Conservation (phyloP, 768 basidiomycete species). For the Rhodocollybia butyracea region DNA sequence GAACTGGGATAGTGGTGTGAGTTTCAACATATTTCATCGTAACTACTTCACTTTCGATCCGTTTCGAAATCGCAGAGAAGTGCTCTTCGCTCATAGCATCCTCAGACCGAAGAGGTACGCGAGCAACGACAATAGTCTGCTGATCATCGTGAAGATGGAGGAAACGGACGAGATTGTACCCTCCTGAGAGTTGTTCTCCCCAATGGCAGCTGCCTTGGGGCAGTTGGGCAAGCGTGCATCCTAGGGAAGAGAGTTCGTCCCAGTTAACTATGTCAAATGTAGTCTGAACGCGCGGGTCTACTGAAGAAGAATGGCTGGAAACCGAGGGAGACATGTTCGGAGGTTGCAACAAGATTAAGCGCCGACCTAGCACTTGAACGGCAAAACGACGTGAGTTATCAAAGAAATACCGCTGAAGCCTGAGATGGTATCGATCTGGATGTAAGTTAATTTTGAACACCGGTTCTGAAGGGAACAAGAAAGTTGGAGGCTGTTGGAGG, state of each 20-base stretch:
- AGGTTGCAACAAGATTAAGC: no score
- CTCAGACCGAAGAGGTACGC: constrained; percentile 5
- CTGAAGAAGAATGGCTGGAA: background rate
- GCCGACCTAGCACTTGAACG: no score
- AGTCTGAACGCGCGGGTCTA: background rate
- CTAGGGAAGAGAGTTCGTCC: constrained; percentile 6
- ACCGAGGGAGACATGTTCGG: constrained; percentile 3
- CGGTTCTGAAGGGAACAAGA: no score
- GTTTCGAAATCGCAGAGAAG: constrained; percentile 2
- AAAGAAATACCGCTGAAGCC: no score
- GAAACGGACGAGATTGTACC: constrained; percentile 11
- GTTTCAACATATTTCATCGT: constrained; percentile 10
- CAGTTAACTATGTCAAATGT: constrained; percentile 8
- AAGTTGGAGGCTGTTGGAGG: no score
- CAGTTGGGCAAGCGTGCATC: constrained; percentile 1
- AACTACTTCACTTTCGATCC: constrained; percentile 7
- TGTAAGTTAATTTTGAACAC: no score
- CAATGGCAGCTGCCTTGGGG: constrained; percentile 5
- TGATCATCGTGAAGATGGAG: constrained; percentile 8
- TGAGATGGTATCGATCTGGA: no score
- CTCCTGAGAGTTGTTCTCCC: constrained; percentile 6
- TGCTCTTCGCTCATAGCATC: background rate
- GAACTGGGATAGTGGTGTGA: constrained; percentile 8
- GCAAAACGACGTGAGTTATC: no score
- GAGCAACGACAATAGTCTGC: constrained; percentile 5